Conservation (phyloP, 352 stramenopile genomes). For the Globisporangium carolinianum region DNA sequence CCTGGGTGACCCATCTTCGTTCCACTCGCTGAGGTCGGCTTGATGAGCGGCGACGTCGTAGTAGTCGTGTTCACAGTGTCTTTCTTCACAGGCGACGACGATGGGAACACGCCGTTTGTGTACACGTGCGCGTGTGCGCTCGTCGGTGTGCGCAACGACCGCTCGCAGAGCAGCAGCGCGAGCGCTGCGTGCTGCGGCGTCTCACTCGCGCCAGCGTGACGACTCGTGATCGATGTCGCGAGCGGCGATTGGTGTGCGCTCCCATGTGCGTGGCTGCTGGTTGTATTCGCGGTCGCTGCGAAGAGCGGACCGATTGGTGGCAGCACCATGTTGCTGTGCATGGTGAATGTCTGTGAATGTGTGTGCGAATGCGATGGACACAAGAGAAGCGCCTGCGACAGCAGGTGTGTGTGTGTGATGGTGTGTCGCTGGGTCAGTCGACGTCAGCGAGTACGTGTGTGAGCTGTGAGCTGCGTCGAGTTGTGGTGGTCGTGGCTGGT, state of each 20-base stretch:
- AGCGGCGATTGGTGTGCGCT: constrained; percentile 22
- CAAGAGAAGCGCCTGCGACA: not conserved
- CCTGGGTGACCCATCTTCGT: constrained; percentile 15
- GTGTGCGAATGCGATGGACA: not conserved
- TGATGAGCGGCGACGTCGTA: constrained; percentile 6
- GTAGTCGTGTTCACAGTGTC: constrained; percentile 9
- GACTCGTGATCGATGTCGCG: constrained; percentile 14
- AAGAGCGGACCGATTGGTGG: constrained; percentile 54
- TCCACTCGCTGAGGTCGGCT: not conserved
- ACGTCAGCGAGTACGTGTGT: not conserved
- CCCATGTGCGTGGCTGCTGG: constrained; percentile 7
- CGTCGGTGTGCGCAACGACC: constrained; percentile 45
- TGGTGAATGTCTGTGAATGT: constrained; percentile 7
- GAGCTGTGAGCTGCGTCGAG: constrained; percentile 7
- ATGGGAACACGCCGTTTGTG: constrained; percentile 28
- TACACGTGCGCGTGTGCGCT: constrained; percentile 29
- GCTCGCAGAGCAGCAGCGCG: not conserved
- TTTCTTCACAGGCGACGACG: constrained; percentile 63
- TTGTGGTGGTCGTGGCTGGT: constrained; percentile 4
- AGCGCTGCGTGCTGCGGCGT: constrained; percentile 12
- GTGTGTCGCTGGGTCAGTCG: not conserved
- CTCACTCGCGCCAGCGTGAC: constrained; percentile 15
- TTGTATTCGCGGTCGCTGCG: constrained; percentile 8
- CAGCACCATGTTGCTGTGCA: constrained; percentile 46
- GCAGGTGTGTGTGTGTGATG: not conserved